Percentiles rank a stretch among this genome's conserved stretches.
Evolutionary conservation across 2,329 filamentous ascomycete genomes (phyloP).

Genomic region (Tympanopsis confertula): DNA sequence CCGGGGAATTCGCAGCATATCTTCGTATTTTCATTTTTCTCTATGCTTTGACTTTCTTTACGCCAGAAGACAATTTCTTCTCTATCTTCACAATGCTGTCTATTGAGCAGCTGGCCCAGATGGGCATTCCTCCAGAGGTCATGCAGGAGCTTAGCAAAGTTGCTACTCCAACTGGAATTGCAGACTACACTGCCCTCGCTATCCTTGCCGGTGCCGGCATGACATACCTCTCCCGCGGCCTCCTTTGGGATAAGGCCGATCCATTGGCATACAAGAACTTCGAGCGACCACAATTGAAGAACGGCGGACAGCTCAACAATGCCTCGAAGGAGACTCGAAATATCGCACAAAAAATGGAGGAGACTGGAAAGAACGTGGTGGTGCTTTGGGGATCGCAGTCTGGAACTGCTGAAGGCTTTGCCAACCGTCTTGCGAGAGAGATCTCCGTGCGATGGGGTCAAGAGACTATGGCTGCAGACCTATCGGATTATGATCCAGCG

Average conservation of each 20-base stretch:
- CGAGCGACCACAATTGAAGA: background rate
- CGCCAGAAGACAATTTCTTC: no score
- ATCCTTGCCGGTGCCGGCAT: background rate
- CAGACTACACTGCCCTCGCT: background rate
- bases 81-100: no score
- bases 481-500: slow-evolving; percentile 5
- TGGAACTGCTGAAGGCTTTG: background rate
- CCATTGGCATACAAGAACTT: background rate
- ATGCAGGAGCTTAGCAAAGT: no score
- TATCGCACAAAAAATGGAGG: slow-evolving; percentile 19
- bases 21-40: no score
- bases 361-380: slow-evolving; percentile 10
- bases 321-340: background rate
- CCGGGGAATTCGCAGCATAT: no score
- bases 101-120: no score
- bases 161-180: no score
- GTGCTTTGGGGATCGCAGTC: background rate
- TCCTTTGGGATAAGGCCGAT: background rate
- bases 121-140: no score
- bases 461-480: slow-evolving; percentile 2
- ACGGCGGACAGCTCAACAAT: background rate
- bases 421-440: background rate
- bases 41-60: no score
- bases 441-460: slow-evolving; percentile 2
- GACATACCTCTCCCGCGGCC: background rate